These are phyloP conservation scores for Fraxinus paxiana DNA, from an alignment of 305 asterid genomes.

Conservation along the genomic window DNA sequence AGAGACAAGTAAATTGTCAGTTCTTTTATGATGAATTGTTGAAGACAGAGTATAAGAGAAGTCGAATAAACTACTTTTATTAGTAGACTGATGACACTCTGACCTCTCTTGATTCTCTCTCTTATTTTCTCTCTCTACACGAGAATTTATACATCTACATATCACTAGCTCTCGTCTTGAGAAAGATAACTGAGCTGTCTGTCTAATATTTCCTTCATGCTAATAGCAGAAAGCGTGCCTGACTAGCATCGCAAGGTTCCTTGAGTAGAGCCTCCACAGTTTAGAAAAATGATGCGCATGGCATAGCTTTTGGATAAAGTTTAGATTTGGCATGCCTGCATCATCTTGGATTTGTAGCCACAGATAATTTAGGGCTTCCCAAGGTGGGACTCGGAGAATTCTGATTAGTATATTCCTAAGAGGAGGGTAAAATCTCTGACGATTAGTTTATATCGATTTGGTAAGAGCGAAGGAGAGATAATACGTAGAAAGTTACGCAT, in stretches of 20 bases:
- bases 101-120: slow-evolving; percentile 16
- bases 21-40: background rate
- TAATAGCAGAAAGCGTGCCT: slow-evolving; percentile 22
- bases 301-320: slow-evolving; percentile 14
- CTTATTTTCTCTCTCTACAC: slow-evolving; percentile 2
- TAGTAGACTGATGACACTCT: background rate
- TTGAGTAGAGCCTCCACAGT: background rate
- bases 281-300: background rate
- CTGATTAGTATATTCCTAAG: background rate
- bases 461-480: background rate
- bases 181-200: background rate
- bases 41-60: slow-evolving; percentile 6
- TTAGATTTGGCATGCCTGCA: slow-evolving; percentile 29
- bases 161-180: background rate
- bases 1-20: slow-evolving; percentile 4
- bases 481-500: background rate
- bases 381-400: background rate
- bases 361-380: slow-evolving; percentile 18
- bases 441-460: background rate
- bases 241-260: background rate
- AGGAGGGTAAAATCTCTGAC: background rate
- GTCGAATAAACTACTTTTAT: slow-evolving; percentile 20
- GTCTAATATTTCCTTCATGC: background rate
- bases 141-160: background rate
- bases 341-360: slow-evolving; percentile 21